Conservation (phyloP, 1,139 yeast species). For the Kluyveromyces sp. region DNA sequence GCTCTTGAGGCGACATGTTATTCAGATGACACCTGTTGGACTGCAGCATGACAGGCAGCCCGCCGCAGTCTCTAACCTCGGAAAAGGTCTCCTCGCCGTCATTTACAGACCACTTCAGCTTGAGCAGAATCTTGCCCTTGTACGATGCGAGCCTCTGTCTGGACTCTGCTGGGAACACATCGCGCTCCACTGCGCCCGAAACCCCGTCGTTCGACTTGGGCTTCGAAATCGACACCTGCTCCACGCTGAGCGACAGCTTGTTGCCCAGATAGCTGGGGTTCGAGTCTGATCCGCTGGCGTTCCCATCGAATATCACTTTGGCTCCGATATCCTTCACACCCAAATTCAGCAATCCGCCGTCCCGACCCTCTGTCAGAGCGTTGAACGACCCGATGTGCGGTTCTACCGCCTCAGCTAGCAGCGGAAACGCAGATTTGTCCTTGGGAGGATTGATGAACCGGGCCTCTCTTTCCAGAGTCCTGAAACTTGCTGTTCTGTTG, state of each 20-base stretch:
- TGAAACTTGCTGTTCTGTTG: conserved; percentile 47
- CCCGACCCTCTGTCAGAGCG: conserved; percentile 83
- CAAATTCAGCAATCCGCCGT: conserved; percentile 74
- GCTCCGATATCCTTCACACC: conserved; percentile 87
- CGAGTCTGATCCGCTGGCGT: conserved; percentile 21
- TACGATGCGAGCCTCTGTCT: conserved; percentile 83
- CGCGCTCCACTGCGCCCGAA: conserved; percentile 57
- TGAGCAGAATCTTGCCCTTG: conserved; percentile 66
- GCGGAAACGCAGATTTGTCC: conserved; percentile 75
- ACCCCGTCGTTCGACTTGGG: conserved; percentile 77
- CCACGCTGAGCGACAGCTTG: conserved; percentile 72
- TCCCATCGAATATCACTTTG: conserved; percentile 77
- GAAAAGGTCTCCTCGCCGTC: conserved; percentile 68
- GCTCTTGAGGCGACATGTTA: conserved; percentile 70
- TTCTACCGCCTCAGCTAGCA: conserved; percentile 78
- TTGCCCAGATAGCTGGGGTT: conserved; percentile 62
- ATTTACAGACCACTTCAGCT: conserved; percentile 78
- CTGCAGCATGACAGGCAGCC: conserved; percentile 82
- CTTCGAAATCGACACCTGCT: conserved; percentile 76
- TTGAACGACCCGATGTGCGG: conserved; percentile 97
- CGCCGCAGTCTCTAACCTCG: conserved; percentile 89
- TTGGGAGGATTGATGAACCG: conserved; percentile 85
- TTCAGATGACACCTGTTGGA: conserved; percentile 88
- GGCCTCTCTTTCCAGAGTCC: conserved; percentile 81
- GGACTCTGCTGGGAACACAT: conserved; percentile 80